A percentile compares a stretch with the other conserved stretches of the same genome.
Conservation (phyloP, 352 stramenopile species). For the Phytophthora fragariae region DNA sequence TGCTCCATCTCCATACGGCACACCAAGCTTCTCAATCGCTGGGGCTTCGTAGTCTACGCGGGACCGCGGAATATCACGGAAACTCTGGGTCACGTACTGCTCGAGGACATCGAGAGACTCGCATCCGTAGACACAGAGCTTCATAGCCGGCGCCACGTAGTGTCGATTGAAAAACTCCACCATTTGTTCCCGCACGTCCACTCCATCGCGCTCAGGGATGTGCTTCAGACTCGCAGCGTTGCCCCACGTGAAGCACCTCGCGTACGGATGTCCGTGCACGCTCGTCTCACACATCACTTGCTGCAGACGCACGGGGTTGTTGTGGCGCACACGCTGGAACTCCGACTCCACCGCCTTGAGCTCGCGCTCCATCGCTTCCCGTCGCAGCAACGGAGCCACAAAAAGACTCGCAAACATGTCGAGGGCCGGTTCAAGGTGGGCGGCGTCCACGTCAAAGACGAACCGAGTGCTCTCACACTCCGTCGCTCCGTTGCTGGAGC, state of each 20-base stretch:
- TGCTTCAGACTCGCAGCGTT: slow-evolving; percentile 68
- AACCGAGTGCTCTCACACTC: slow-evolving; percentile 92
- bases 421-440: slow-evolving; percentile 61
- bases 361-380: slow-evolving; percentile 82
- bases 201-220: slow-evolving; percentile 37
- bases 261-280: slow-evolving; percentile 60
- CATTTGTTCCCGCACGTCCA: slow-evolving; percentile 68
- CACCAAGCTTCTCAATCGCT: slow-evolving; percentile 9
- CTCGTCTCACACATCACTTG: slow-evolving; percentile 79
- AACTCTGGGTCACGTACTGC: slow-evolving; percentile 59
- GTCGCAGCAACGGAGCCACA: slow-evolving; percentile 80
- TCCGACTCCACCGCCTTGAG: slow-evolving; percentile 87
- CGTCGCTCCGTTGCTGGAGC: slow-evolving; percentile 92
- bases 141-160: slow-evolving; percentile 77
- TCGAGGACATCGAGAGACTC: slow-evolving; percentile 69
- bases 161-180: slow-evolving; percentile 58
- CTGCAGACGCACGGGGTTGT: slow-evolving; percentile 67
- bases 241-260: slow-evolving; percentile 79
- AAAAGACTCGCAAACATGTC: slow-evolving; percentile 96
- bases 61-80: slow-evolving; percentile 46
- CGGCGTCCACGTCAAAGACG: slow-evolving; percentile 86
- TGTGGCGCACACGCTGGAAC: slow-evolving; percentile 75
- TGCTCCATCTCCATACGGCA: slow-evolving; percentile 41
- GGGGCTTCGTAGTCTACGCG: slow-evolving; percentile 2
- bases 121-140: slow-evolving; percentile 73